Percentiles rank a stretch among this genome's conserved stretches.
Conservation (phyloP, 2,329 filamentous ascomycete species). For the Sclerotinia spermophila region DNA sequence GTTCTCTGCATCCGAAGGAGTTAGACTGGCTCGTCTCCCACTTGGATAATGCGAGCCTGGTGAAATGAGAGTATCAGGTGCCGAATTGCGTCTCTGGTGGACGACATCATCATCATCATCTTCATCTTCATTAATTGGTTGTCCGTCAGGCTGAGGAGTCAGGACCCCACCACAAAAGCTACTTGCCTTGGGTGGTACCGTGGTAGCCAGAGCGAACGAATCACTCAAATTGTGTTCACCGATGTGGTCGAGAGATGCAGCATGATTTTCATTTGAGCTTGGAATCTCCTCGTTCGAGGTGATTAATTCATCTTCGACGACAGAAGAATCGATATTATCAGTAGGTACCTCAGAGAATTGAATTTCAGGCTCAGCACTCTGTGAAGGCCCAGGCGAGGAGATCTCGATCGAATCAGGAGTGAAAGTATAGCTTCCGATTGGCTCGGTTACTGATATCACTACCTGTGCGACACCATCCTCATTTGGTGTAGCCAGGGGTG, state of each 20-base stretch:
- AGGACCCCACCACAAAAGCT: background rate
- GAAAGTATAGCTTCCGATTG: background rate
- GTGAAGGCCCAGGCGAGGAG: background rate
- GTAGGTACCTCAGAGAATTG: no score
- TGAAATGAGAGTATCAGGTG: background rate
- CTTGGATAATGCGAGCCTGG: background rate
- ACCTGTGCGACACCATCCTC: background rate
- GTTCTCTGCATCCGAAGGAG: background rate
- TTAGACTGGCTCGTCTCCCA: background rate
- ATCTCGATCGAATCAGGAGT: background rate
- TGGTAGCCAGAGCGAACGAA: background rate
- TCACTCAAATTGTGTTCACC: background rate
- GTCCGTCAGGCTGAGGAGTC: background rate
- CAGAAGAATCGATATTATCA: background rate
- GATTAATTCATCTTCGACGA: background rate
- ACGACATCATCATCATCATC: background rate
- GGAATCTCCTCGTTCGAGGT: background rate
- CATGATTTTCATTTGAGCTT: background rate
- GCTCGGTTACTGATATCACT: background rate
- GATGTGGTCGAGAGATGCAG: background rate
- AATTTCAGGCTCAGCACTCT: no score
- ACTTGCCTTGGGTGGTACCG: background rate
- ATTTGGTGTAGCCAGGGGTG: background rate
- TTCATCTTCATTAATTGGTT: background rate
- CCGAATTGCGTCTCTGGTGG: background rate